Evolutionary conservation across 768 basidiomycete species (phyloP).

Genomic region (Hypsizygus marmoreus): DNA sequence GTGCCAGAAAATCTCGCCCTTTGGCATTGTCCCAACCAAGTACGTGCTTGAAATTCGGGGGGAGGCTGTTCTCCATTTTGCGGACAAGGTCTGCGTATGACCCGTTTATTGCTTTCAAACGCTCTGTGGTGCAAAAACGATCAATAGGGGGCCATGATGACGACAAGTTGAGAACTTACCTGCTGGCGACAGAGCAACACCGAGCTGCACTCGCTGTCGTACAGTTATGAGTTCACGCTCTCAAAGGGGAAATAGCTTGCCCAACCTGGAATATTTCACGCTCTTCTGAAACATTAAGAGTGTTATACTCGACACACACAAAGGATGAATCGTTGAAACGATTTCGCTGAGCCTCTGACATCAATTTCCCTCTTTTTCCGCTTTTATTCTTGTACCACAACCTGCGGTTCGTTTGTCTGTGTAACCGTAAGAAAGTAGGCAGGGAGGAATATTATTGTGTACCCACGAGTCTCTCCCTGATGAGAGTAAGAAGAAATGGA

Average conservation of each 20-base stretch:
- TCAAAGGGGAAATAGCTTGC: neutral
- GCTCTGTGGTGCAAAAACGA: constrained; percentile 34
- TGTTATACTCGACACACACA: constrained; percentile 54
- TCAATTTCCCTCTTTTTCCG: constrained; percentile 19
- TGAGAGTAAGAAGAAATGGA: no score
- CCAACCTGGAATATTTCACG: constrained; percentile 66
- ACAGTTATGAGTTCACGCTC: constrained; percentile 1
- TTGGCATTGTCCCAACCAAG: constrained; percentile 45
- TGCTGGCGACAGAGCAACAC: constrained; percentile 50
- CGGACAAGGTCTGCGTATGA: constrained; percentile 45
- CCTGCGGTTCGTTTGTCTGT: constrained; percentile 23
- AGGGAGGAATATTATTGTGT: constrained; percentile 3
- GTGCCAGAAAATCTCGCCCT: constrained; percentile 48
- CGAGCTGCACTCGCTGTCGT: constrained; percentile 50
- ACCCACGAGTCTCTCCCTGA: constrained; percentile 31
- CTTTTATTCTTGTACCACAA: constrained; percentile 23
- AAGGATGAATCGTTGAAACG: constrained; percentile 49
- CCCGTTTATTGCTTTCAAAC: constrained; percentile 50
- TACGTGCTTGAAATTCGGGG: constrained; percentile 36
- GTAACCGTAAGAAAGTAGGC: neutral
- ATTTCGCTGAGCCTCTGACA: constrained; percentile 23
- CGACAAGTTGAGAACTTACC: constrained; percentile 29
- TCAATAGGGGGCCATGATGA: no score
- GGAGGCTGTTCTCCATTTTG: constrained; percentile 36
- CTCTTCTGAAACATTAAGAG: constrained; percentile 53